These are phyloP conservation scores for Paratinospora sagittata DNA, from an alignment of 164 flowering plant genomes.

Conservation along the genomic window DNA sequence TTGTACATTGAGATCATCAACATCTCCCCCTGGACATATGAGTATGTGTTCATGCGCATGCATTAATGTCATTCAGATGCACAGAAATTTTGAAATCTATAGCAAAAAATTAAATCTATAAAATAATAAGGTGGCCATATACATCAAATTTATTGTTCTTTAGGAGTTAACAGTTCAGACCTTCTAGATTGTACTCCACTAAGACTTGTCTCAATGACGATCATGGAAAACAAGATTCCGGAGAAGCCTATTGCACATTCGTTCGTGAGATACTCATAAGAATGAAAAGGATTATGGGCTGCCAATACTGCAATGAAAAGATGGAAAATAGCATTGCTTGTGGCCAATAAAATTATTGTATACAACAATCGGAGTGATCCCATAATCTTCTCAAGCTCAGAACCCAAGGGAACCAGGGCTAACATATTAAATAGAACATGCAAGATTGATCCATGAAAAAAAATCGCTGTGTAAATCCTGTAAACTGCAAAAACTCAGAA, in stretches of 20 bases:
- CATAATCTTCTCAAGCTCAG: slow-evolving; percentile 96
- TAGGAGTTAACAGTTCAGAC: slow-evolving; percentile 34
- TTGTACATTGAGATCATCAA: too few relatives aligned
- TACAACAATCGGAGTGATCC: slow-evolving; percentile 80
- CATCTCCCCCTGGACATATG: too few relatives aligned
- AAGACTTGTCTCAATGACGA: slow-evolving; percentile 89
- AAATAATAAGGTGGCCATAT: neutral
- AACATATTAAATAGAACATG: slow-evolving; percentile 95
- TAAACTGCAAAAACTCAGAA: slow-evolving; percentile 52
- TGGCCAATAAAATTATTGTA: slow-evolving; percentile 58
- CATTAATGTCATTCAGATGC: neutral
- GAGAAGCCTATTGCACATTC: slow-evolving; percentile 97
- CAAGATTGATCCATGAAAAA: slow-evolving; percentile 86
- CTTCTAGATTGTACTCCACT: slow-evolving; percentile 89
- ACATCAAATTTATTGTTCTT: neutral
- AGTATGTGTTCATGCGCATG: too few relatives aligned
- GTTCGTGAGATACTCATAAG: slow-evolving; percentile 39
- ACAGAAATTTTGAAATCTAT: neutral
- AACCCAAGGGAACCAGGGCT: slow-evolving; percentile 92
- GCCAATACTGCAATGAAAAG: slow-evolving; percentile 60
- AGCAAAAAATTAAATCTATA: neutral
- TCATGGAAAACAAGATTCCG: slow-evolving; percentile 90
- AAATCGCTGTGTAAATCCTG: slow-evolving; percentile 70
- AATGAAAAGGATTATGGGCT: slow-evolving; percentile 58
- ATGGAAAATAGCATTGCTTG: slow-evolving; percentile 78